These are phyloP conservation scores for Puccinia horiana DNA, from an alignment of 1,284 basidiomycete genomes.

Conservation along the genomic window DNA sequence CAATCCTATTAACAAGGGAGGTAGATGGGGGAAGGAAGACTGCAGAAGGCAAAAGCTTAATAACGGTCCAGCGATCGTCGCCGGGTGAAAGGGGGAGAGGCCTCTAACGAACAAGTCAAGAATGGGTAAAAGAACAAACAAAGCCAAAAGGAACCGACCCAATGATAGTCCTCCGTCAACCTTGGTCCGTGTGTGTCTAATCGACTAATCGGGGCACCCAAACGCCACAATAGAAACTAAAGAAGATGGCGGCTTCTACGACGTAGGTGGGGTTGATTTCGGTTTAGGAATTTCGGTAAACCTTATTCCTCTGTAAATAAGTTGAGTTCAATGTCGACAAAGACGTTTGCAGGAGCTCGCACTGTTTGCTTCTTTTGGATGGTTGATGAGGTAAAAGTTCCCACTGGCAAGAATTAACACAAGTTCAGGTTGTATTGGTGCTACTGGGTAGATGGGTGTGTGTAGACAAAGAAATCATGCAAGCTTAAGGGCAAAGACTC, in stretches of 20 bases:
- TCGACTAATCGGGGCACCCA: constrained; percentile 20
- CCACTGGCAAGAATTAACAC: constrained; percentile 3
- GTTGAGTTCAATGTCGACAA: constrained; percentile 12
- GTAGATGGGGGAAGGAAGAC: constrained; percentile 46
- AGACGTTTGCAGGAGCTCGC: background rate
- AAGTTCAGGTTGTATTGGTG: background rate
- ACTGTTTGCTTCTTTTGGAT: constrained; percentile 9
- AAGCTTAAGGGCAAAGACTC: constrained; percentile 13
- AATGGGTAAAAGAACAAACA: constrained; percentile 22
- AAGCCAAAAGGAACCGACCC: constrained; percentile 35
- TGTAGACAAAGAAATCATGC: constrained; percentile 12
- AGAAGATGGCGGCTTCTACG: background rate
- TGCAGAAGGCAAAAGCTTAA: constrained; percentile 45
- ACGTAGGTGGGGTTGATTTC: background rate
- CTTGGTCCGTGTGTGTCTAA: constrained; percentile 26
- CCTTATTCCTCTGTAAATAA: constrained; percentile 16
- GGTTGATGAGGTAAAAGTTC: constrained; percentile 21
- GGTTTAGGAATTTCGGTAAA: constrained; percentile 6
- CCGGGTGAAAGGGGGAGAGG: constrained; percentile 20
- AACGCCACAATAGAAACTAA: constrained; percentile 35
- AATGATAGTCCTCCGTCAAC: constrained; percentile 26
- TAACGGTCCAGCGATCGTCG: constrained; percentile 40
- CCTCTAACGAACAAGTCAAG: constrained; percentile 26
- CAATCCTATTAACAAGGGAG: constrained; percentile 13
- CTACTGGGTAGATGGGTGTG: background rate